These are phyloP conservation scores for Beta vulgaris DNA, from an alignment of 148 eudicot species.

Conservation along the genomic window DNA sequence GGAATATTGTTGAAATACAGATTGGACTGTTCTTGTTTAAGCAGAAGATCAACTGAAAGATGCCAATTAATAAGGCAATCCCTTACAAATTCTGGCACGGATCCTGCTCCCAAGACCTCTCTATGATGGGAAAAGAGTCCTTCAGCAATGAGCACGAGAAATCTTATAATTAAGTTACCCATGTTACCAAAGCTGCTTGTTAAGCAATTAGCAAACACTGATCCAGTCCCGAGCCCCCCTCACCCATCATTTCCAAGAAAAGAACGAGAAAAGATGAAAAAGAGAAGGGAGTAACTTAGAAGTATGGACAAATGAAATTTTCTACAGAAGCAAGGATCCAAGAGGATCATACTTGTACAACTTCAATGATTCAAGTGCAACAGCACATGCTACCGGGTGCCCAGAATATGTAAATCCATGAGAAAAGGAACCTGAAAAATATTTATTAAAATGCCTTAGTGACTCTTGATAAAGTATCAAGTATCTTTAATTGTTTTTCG, in stretches of 20 bases:
- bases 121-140: not conserved
- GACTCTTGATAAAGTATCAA: not conserved
- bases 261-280: no score
- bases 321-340: not conserved
- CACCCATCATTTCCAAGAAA: not conserved
- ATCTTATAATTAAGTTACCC: not conserved
- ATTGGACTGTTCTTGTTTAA: not conserved
- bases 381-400: slow-evolving; percentile 96
- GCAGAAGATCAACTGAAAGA: not conserved
- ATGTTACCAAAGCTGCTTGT: not conserved
- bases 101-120: not conserved
- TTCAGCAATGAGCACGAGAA: not conserved
- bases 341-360: slow-evolving; percentile 74
- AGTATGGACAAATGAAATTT: not conserved
- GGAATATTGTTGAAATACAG: not conserved
- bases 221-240: not conserved
- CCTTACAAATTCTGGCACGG: not conserved
- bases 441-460: slow-evolving; percentile 1
- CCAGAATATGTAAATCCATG: slow-evolving; percentile 99
- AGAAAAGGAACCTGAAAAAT: slow-evolving; percentile 57
- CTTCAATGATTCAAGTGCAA: slow-evolving; percentile 84
- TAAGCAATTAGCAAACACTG: not conserved
- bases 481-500: not conserved
- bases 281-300: not conserved
- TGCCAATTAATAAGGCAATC: not conserved